A percentile compares a stretch with the other conserved stretches of the same genome.
Conservation (phyloP, 1,139 yeast species). For the Suhomyces anneliseae region DNA sequence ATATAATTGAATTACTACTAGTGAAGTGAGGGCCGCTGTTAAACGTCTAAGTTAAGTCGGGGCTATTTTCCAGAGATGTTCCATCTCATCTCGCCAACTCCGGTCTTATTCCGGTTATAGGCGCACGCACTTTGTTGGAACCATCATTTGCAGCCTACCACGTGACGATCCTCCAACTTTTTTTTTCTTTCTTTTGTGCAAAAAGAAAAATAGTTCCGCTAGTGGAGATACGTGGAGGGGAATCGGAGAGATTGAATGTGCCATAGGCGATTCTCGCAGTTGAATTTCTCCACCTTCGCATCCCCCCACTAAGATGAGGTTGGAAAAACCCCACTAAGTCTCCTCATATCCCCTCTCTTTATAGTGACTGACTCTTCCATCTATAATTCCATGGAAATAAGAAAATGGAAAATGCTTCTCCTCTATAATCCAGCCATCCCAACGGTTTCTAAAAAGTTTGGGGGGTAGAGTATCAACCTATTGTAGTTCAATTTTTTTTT, state of each 20-base stretch:
- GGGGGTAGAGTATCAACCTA: background rate
- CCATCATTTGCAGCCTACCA: background rate
- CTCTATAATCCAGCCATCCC: too few relatives aligned
- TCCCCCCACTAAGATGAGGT: background rate
- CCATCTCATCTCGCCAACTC: background rate
- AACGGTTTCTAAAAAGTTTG: background rate
- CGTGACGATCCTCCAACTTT: background rate
- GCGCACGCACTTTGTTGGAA: too few relatives aligned
- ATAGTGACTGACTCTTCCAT: too few relatives aligned
- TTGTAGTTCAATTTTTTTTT: too few relatives aligned
- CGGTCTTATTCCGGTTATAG: background rate
- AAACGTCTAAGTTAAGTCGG: too few relatives aligned
- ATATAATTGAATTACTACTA: too few relatives aligned
- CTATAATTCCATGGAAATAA: too few relatives aligned
- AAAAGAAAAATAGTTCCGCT: background rate
- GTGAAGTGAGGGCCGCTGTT: too few relatives aligned
- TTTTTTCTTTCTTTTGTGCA: background rate
- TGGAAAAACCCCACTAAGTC: background rate
- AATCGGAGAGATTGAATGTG: background rate
- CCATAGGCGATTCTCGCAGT: background rate
- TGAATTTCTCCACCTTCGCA: background rate
- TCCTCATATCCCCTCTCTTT: background rate
- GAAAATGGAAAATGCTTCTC: too few relatives aligned
- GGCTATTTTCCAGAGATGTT: too few relatives aligned
- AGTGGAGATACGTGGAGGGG: background rate